Percentiles rank a stretch among this genome's conserved stretches.
Evolutionary conservation across 768 basidiomycete genomes (phyloP).

Genomic region (Tephrocybe sp.): DNA sequence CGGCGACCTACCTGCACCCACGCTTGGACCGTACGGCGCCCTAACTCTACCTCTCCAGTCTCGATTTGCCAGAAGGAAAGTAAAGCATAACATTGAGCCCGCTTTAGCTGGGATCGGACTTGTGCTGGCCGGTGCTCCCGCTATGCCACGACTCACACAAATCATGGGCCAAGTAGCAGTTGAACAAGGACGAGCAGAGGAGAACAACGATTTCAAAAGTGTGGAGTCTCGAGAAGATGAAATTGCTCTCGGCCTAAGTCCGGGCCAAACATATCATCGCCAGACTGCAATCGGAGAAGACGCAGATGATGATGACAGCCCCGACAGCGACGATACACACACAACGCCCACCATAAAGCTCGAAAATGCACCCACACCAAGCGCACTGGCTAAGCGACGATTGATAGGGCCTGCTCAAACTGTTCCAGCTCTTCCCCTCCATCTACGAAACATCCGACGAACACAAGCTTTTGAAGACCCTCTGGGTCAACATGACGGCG

Average conservation of each 20-base stretch:
- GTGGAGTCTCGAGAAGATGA: constrained; percentile 49
- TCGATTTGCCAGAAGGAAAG: constrained; percentile 56
- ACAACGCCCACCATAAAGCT: constrained; percentile 13
- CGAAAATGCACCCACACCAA: constrained; percentile 17
- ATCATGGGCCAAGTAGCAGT: constrained; percentile 81
- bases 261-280: constrained; percentile 17
- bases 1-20: constrained; percentile 72
- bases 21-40: constrained; percentile 66
- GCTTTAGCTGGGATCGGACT: constrained; percentile 84
- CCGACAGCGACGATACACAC: constrained; percentile 29
- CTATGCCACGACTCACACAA: constrained; percentile 72
- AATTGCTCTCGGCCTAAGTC: constrained; percentile 26
- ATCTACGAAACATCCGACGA: constrained; percentile 50
- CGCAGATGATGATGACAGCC: constrained; percentile 42
- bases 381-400: constrained; percentile 36
- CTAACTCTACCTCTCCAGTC: constrained; percentile 49
- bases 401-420: constrained; percentile 72
- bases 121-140: constrained; percentile 74
- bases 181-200: constrained; percentile 83
- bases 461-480: constrained; percentile 72
- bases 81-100: constrained; percentile 73
- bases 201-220: constrained; percentile 53
- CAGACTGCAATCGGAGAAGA: constrained; percentile 34
- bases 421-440: constrained; percentile 68
- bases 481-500: constrained; percentile 63